Percentiles rank a stretch among this genome's conserved stretches.
phyloP scores from a whole-genome alignment of 1,284 basidiomycete genomes.

The Trichosporon faecale region DNA sequence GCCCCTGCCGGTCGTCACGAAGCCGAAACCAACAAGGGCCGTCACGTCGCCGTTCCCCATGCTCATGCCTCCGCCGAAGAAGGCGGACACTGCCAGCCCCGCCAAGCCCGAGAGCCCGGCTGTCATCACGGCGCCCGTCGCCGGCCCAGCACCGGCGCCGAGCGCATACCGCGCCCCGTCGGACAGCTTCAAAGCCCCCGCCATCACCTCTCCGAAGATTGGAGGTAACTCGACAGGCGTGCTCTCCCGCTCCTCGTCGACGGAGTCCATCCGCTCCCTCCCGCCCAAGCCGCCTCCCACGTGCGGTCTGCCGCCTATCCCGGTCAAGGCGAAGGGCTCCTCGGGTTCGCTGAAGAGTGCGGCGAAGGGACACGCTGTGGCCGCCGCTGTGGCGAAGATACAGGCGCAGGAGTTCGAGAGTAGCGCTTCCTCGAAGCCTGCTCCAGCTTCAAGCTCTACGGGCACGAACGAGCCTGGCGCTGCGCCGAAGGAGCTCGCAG shows the following conservation, averaged over 20 bases:
- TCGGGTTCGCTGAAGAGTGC: background rate
- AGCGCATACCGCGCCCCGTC: background rate
- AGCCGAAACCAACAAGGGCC: background rate
- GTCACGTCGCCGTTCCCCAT: background rate
- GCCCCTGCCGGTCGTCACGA: background rate
- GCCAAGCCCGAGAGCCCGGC: background rate
- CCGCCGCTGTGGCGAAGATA: background rate
- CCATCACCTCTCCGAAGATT: background rate
- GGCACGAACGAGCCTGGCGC: background rate
- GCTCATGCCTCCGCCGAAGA: background rate
- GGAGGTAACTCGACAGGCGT: background rate
- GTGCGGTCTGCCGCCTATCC: background rate
- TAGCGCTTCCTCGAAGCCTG: background rate
- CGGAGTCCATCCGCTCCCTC: background rate
- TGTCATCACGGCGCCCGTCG: background rate
- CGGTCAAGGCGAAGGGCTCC: background rate
- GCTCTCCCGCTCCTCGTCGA: background rate
- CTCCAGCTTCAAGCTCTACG: too few species aligned
- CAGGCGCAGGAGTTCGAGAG: background rate
- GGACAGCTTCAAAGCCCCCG: background rate
- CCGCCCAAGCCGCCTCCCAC: slow-evolving; percentile 3
- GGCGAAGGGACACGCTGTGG: background rate
- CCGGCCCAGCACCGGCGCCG: background rate
- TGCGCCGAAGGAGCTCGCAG: background rate
- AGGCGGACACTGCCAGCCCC: background rate